Evolutionary conservation across 2,329 filamentous ascomycete genomes (phyloP), one percentile per base, ranked within the genome.

Genomic region (Coniochaeta ligniaria): DNA sequence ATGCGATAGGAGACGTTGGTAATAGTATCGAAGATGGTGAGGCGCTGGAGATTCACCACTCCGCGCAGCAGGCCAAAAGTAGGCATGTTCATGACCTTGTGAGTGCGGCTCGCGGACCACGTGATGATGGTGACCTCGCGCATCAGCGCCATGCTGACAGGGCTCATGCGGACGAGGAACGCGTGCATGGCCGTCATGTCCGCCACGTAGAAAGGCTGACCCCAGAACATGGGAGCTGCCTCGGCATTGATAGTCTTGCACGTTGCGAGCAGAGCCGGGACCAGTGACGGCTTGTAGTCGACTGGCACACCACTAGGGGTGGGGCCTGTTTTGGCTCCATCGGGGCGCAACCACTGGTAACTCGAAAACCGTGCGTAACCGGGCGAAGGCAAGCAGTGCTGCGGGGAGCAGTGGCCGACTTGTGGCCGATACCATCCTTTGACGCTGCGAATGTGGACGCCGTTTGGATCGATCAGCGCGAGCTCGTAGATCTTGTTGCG

Each of bases 401-500:
- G n/a, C 2, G 47, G 47, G 26, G 22, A 3, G 24, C 20, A 22
- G 47, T 52, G 47, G 11, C 22, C 16, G 14, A 9, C 26, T n/a
- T 52, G 22, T 6, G 22, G 47, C 3, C 43, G 43, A 16, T 47
- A 52, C 22, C 22, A 26, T 12, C 47, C 26, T n/a, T 17, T 28
- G 1, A 35, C 28, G 20, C n/a, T 26, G n/a, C 28, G 31, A 17
- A 57, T 36, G 33, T 57, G 54, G 35, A 57, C 16, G 14, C 54
- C 54, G 22, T 57, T 38, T 4, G 54, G 54, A n/a, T 57, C 54
- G 54, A 16, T 28, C 31, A 57, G 54, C 11, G n/a, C n/a, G 31
- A 57, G 28, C 54, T 57, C 17, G 31, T 57, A 57, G n/a, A 57
- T 57, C 54, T 35, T 24, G 35, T 57, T 57, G 31, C 54, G 54